Evolutionary conservation across 1,284 basidiomycete genomes (phyloP).

Genomic region (Cystobasidium pallidum): DNA sequence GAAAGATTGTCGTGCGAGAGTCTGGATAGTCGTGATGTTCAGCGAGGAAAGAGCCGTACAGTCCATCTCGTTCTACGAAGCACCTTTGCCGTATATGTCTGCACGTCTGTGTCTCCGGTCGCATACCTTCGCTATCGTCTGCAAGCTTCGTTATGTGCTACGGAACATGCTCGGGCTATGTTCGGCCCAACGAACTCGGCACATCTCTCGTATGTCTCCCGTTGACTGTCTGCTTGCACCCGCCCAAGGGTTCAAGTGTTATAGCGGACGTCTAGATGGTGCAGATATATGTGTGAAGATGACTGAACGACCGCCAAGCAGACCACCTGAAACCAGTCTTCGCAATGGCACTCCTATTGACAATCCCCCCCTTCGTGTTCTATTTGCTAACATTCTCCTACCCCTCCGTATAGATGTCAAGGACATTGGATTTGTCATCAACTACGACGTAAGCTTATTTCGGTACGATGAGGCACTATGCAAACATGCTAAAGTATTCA

Average conservation of each 20-base stretch:
- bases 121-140: not conserved
- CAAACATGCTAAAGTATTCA: not conserved
- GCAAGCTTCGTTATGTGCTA: not conserved
- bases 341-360: no score
- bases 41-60: conserved; percentile 2
- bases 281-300: no score
- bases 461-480: not conserved
- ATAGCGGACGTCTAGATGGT: no score
- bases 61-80: conserved; percentile 17
- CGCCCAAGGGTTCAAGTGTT: no score
- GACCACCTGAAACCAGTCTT: not conserved
- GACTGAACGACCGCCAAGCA: no score
- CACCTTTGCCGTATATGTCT: conserved; percentile 25
- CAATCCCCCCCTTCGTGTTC: not conserved
- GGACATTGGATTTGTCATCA: conserved; percentile 77
- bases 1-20: conserved; percentile 16
- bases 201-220: no score
- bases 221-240: no score
- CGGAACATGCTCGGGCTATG: conserved; percentile 12
- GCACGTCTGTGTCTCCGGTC: not conserved
- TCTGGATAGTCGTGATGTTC: conserved; percentile 7
- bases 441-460: conserved; percentile 37
- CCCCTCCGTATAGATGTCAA: conserved; percentile 60
- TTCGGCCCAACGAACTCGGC: no score
- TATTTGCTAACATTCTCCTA: not conserved